Base-by-base conservation (phyloP, 2,329 filamentous ascomycete species). In the Fusarium austroafricanum region DNA sequence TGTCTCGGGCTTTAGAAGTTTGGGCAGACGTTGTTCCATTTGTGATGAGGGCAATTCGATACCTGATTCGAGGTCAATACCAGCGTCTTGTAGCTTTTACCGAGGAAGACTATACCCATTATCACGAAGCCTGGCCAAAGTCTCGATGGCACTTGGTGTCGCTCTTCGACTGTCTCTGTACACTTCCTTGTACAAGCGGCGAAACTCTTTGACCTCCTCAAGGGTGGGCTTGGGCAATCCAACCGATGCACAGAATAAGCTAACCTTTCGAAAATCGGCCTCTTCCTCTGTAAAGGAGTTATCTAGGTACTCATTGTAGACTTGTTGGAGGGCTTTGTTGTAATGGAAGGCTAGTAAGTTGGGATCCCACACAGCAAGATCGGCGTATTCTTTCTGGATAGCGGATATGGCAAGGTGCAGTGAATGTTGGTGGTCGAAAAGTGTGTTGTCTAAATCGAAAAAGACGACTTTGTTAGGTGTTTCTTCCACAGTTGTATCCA, bases 371-470 rank as follows among this genome's bases (percentile, higher is more conserved):
- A 10, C 15, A 3, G 31, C 37, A 8, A 65, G 20, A 2, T 11
- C 4, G 10, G 28, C 8, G 15, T 37, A 54, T 29, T 44, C 21
- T 17, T 28, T 8, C 21, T 54, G 47, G 5, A 61, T 20, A 6
- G 47, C 52, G 5, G 39, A 31, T n/a, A 51, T 40, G 4, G 50
- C 60, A 14, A 26, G 17, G 3, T 15, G 21, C 3, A 67, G 17
- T 4, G 61, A 61, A 29, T 57, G 52, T 17, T 20, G 2, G 14
- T 65, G 52, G 10, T 65, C 64, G 37, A 52, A 67, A 15, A 65
- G 55, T 9, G 61, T 67, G n/a, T 38, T 29, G 11, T 65, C 61
- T 4, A 67, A 44, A 8, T 65, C 55, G 20, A 67, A 67, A 17
- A 65, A 44, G 20, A 46, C 33, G 5, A 35, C 33, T 15, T 35